Base-by-base conservation (phyloP, 192 early-diverging fungal genomes). In the Umbelopsis sp. region DNA sequence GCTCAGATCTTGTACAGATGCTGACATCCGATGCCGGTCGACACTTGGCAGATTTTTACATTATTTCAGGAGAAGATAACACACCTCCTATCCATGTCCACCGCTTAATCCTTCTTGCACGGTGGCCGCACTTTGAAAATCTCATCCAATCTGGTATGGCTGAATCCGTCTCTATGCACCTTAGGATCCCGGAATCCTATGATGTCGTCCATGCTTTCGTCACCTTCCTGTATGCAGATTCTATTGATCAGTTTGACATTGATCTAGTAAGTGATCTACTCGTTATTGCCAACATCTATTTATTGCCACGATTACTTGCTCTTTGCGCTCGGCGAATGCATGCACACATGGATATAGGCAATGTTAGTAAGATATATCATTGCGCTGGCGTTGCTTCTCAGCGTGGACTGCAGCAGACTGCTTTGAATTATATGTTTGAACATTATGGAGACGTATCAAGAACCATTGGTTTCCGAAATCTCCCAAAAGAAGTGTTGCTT, bases 91-190 rank as follows among this genome's bases (percentile, higher is more conserved):
- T 91, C 44, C 69, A 73, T 38, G 86, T 84, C 21, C 90, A 91
- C 68, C 77, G 77, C 26, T 71, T 89, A n/a, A 79, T 91, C 10
- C 70, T 91, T 3, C 52, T 85, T 43, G 84, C 90, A 4, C 79
- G 90, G 65, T 91, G 90, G 90, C 85, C 87, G 0, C 85, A 89
- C 66, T 91, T 90, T 74, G 68, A 73, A 9, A 79, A 81, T 52
- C 72, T 89, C 66, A 68, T 84, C 17, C 74, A 81, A 59, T 85
- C 88, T 0, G 89, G 84, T 20, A 88, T 86, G 85, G 53, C 71
- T 1, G 89, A 91, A 69, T 78, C 89, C 3, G 68, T 81, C 20
- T 51, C 12, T 78, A 54, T 66, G 79, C 78, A 7, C 38, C 89
- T 45, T 74, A 75, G 2, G 24, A 65, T 91, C 25, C 83, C 88